Conservation (phyloP, 768 basidiomycete species). For the Boletus fagicola region DNA sequence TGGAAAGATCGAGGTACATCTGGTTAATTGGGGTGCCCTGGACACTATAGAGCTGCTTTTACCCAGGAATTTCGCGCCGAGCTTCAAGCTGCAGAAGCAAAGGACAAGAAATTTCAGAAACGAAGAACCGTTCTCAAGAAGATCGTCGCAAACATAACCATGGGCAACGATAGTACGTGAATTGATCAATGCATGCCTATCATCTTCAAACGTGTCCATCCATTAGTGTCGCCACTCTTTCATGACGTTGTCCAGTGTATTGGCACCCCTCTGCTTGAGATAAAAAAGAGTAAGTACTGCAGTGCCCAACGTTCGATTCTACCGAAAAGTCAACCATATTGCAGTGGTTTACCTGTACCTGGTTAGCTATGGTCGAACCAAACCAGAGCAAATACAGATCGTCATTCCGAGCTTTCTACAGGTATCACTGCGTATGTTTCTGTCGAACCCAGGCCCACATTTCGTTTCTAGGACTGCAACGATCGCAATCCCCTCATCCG, state of each 20-base stretch:
- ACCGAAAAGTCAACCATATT: background rate
- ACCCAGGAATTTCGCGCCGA: conserved; percentile 85
- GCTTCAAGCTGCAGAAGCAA: conserved; percentile 85
- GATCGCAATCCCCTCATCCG: conserved; percentile 97
- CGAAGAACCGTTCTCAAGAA: conserved; percentile 95
- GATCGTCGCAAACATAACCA: conserved; percentile 98
- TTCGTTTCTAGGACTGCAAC: conserved; percentile 73
- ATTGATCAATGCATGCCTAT: conserved; percentile 8
- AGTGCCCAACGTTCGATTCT: background rate
- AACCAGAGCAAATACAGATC: conserved; percentile 89
- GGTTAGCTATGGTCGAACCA: conserved; percentile 92
- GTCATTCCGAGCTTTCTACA: conserved; percentile 91
- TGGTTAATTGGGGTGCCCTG: background rate
- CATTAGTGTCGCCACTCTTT: conserved; percentile 87
- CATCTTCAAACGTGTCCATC: conserved; percentile 20
- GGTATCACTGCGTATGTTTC: conserved; percentile 41
- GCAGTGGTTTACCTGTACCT: conserved; percentile 97
- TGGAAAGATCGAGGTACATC: conserved; percentile 82
- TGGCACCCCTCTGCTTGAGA: conserved; percentile 92
- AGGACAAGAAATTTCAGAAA: conserved; percentile 95
- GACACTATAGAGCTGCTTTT: conserved; percentile 17
- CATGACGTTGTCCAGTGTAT: conserved; percentile 95
- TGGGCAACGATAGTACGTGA: conserved; percentile 96
- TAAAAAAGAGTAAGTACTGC: conserved; percentile 90
- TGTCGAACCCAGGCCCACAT: conserved; percentile 14